phyloP scores from a whole-genome alignment of 1,284 basidiomycete species.

The Phylloporus sp. region DNA sequence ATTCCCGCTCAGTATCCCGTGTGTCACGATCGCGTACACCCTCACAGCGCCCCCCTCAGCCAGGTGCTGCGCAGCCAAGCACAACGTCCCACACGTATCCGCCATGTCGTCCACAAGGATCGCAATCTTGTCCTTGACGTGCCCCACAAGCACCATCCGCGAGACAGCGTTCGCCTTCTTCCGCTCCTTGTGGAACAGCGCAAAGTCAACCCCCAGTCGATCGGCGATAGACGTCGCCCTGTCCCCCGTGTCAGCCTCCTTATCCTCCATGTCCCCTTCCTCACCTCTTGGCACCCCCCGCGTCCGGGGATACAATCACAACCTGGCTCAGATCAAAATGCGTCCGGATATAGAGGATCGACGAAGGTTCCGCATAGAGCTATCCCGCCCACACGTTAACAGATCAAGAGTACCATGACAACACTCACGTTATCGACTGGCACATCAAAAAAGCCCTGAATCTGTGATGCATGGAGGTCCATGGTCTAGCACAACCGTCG shows the following conservation, averaged over 20 bases:
- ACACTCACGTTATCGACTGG: slow-evolving; percentile 91
- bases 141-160: slow-evolving; percentile 97
- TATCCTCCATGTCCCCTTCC: slow-evolving; percentile 16
- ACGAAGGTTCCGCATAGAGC: slow-evolving; percentile 98
- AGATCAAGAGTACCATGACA: slow-evolving; percentile 23
- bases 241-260: slow-evolving; percentile 24
- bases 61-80: slow-evolving; percentile 90
- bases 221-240: slow-evolving; percentile 98
- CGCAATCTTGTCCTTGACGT: slow-evolving; percentile 92
- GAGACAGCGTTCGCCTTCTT: slow-evolving; percentile 99
- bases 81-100: slow-evolving; percentile 98
- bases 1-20: slow-evolving; percentile 94
- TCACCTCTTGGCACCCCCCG: slow-evolving; percentile 97
- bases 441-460: slow-evolving; percentile 99
- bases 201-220: slow-evolving; percentile 96
- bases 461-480: slow-evolving; percentile 98
- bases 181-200: slow-evolving; percentile 99
- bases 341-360: slow-evolving; percentile 93
- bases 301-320: slow-evolving; percentile 98
- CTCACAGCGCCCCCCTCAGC: slow-evolving; percentile 89
- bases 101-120: slow-evolving; percentile 99
- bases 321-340: slow-evolving; percentile 89
- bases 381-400: slow-evolving; percentile 46
- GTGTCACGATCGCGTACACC: slow-evolving; percentile 95
- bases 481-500: slow-evolving; percentile 74